Evolutionary conservation across 495 filamentous ascomycete genomes (phyloP).

Genomic region (Neurospora discreta): DNA sequence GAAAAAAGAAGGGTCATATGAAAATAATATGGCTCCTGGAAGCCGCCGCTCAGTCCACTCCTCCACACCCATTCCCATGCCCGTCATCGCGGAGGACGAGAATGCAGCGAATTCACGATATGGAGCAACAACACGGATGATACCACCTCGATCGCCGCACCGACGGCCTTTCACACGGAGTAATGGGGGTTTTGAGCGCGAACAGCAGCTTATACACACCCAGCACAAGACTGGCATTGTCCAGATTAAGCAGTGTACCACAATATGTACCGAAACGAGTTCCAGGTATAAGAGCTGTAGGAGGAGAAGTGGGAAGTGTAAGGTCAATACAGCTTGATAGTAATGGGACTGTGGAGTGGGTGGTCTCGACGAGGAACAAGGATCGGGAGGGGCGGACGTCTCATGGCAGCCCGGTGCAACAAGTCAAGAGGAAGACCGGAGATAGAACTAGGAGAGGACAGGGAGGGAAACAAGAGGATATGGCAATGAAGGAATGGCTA

Average conservation of each 20-base stretch:
- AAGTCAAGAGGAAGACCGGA: not conserved
- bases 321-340: not conserved
- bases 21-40: not conserved
- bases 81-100: not conserved
- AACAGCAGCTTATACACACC: not conserved
- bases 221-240: not conserved
- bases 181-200: not conserved
- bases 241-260: not conserved
- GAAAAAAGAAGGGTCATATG: no score
- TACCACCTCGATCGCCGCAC: not conserved
- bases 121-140: not conserved
- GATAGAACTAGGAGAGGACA: not conserved
- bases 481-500: not conserved
- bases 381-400: not conserved
- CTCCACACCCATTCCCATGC: not conserved
- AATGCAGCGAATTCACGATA: not conserved
- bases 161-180: not conserved
- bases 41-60: not conserved
- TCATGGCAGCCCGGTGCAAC: not conserved
- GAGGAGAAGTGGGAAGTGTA: not conserved
- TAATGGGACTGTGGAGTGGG: not conserved
- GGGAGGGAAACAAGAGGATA: not conserved
- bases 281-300: not conserved
- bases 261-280: not conserved
- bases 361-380: not conserved